Evolutionary conservation across 306 rosid genomes (phyloP).

Genomic region (Gastrolobium bilobum): DNA sequence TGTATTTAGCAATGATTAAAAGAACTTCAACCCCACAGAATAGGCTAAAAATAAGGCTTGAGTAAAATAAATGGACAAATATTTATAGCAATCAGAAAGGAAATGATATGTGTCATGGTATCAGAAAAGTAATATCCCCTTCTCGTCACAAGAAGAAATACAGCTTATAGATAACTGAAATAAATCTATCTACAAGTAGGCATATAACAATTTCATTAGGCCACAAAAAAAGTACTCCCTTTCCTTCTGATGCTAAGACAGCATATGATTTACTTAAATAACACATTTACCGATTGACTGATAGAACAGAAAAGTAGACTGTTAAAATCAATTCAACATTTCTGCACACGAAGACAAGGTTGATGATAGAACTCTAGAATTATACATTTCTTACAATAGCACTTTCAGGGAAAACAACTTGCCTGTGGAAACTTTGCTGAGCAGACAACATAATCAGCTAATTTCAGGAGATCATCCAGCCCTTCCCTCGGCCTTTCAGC

Average conservation of each 20-base stretch:
- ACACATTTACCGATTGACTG: not conserved
- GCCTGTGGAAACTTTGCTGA: constrained; percentile 85
- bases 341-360: not conserved
- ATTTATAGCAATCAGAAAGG: constrained; percentile 6
- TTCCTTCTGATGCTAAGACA: not conserved
- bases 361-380: not conserved
- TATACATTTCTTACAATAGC: not conserved
- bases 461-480: constrained; percentile 76
- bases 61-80: constrained; percentile 3
- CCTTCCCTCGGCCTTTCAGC: constrained; percentile 91
- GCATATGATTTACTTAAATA: constrained; percentile 6
- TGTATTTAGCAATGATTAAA: not conserved
- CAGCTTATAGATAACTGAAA: not conserved
- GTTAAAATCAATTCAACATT: constrained; percentile 19
- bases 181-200: not conserved
- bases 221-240: not conserved
- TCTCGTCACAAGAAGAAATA: not conserved
- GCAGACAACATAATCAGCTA: constrained; percentile 75
- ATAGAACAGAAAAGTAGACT: constrained; percentile 1
- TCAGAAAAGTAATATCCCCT: constrained; percentile 10
- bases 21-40: not conserved
- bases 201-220: not conserved
- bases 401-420: constrained; percentile 55
- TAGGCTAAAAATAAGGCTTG: constrained; percentile 21
- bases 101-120: not conserved